Conservation (phyloP, 805 yeast species). For the Starmerella floricola region DNA sequence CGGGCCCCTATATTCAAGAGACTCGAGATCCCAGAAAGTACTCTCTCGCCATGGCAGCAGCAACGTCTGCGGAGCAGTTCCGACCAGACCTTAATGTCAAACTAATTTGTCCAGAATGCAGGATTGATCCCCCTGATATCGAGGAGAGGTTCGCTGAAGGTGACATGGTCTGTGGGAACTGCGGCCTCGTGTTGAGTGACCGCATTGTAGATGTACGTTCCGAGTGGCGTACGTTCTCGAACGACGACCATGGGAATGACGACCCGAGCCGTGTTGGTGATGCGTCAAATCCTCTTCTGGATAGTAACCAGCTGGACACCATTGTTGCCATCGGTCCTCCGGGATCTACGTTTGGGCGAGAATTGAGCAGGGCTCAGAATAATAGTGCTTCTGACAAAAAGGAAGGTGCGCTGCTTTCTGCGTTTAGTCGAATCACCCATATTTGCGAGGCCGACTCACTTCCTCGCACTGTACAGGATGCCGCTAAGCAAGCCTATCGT, state of each 20-base stretch:
- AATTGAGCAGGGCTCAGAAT: conserved; percentile 79
- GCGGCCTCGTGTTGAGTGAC: conserved; percentile 89
- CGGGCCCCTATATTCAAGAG: no score
- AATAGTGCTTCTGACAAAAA: conserved; percentile 73
- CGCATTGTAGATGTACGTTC: conserved; percentile 88
- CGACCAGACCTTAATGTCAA: conserved; percentile 60
- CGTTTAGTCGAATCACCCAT: conserved; percentile 81
- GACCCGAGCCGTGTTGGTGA: conserved; percentile 99
- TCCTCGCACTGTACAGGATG: conserved; percentile 91
- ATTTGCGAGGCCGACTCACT: conserved; percentile 94
- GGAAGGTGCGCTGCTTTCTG: conserved; percentile 77
- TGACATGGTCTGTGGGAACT: conserved; percentile 94
- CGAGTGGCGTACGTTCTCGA: conserved; percentile 97
- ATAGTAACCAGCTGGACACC: conserved; percentile 83
- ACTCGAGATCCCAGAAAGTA: no score
- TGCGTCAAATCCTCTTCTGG: conserved; percentile 83
- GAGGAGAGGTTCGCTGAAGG: conserved; percentile 95
- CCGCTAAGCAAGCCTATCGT: conserved; percentile 93
- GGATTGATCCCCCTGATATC: conserved; percentile 87
- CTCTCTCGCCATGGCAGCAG: conserved; percentile 2
- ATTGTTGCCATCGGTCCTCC: conserved; percentile 81
- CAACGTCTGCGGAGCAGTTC: conserved; percentile 16
- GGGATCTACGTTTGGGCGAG: conserved; percentile 77
- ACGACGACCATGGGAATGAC: conserved; percentile 95
- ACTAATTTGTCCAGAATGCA: conserved; percentile 90